Conservation (phyloP, 768 basidiomycete species). For the Lepiota brunneoincarnata region DNA sequence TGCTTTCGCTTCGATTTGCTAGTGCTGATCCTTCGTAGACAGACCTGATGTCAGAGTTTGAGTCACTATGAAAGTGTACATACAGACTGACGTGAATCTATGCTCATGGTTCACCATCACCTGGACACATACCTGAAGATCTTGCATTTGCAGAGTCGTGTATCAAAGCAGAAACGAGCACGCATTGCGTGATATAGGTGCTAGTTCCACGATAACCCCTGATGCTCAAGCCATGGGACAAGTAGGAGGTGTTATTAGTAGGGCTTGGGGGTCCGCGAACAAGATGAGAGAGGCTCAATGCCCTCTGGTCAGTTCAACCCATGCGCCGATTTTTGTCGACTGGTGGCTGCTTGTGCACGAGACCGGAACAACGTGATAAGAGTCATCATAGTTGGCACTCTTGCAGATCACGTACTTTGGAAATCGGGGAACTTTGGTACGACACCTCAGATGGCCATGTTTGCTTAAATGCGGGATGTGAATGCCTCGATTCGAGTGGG, state of each 20-base stretch:
- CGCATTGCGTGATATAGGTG: conserved; percentile 87
- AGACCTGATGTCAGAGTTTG: conserved; percentile 67
- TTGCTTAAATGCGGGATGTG: conserved; percentile 94
- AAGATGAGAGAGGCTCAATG: conserved; percentile 86
- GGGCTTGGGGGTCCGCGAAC: conserved; percentile 96
- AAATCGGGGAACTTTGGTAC: conserved; percentile 90
- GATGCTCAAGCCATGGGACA: conserved; percentile 99
- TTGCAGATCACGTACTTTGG: conserved; percentile 97
- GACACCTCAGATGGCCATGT: conserved; percentile 90
- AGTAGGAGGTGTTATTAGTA: conserved; percentile 90
- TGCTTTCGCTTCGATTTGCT: not conserved
- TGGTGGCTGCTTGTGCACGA: not conserved
- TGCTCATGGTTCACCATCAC: conserved; percentile 99
- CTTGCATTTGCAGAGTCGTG: conserved; percentile 95
- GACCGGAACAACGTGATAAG: conserved; percentile 34
- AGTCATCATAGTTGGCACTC: conserved; percentile 78
- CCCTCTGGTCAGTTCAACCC: conserved; percentile 79
- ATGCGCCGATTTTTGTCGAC: conserved; percentile 43
- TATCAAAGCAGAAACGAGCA: conserved; percentile 96
- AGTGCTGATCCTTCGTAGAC: conserved; percentile 44
- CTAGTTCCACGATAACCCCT: conserved; percentile 95
- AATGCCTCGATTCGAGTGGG: conserved; percentile 86
- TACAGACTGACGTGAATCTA: conserved; percentile 35
- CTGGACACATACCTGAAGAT: conserved; percentile 94
- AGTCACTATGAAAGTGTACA: not conserved